Conservation (phyloP, 2,329 filamentous ascomycete species). For the Talaromyces sp. region DNA sequence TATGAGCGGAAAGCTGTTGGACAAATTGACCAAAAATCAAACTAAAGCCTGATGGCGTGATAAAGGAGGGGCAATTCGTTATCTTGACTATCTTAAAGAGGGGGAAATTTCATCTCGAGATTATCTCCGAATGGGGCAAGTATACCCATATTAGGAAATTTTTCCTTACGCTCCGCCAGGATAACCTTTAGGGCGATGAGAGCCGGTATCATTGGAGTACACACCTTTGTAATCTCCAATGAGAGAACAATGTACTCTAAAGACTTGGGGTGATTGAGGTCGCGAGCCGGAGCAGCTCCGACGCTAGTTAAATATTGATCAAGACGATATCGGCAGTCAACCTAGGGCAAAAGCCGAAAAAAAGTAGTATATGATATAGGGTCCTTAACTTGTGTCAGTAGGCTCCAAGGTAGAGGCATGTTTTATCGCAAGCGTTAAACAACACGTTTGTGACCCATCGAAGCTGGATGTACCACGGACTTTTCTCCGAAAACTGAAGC, state of each 20-base stretch:
- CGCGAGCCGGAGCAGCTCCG: background rate
- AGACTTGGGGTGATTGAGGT: background rate
- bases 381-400: background rate
- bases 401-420: background rate
- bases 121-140: background rate
- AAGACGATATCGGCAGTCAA: background rate
- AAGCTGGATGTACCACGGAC: background rate
- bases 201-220: background rate
- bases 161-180: background rate
- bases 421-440: background rate
- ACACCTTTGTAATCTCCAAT: background rate
- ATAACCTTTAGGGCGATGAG: background rate
- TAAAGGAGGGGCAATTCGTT: background rate
- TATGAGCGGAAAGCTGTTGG: background rate
- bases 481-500: background rate
- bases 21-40: background rate
- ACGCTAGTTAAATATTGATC: background rate
- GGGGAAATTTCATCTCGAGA: background rate
- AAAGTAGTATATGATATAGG: background rate
- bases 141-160: background rate
- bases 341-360: background rate
- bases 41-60: background rate
- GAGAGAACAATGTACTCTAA: background rate
- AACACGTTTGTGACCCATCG: background rate
- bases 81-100: background rate